These are phyloP conservation scores for Amphirosellinia nigrospora DNA, from an alignment of 495 filamentous ascomycete genomes.

Conservation along the genomic window DNA sequence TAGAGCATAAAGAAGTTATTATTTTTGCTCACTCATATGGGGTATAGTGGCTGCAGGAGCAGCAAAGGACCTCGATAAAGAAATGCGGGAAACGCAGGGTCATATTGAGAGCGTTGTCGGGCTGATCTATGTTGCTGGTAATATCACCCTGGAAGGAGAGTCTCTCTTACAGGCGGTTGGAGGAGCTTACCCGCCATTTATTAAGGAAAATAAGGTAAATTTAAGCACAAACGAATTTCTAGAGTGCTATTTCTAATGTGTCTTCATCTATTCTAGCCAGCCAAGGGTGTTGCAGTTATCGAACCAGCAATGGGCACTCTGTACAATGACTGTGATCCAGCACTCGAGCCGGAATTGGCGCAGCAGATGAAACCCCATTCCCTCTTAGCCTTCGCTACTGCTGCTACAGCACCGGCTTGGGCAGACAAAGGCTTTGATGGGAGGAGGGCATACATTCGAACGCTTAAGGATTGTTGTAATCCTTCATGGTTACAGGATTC, in stretches of 20 bases:
- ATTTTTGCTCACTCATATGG: conserved; percentile 22
- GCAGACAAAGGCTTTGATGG: neutral
- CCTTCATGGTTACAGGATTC: neutral
- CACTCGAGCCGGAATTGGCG: neutral
- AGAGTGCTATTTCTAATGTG: neutral
- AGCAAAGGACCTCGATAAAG: conserved; percentile 6
- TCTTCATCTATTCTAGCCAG: neutral
- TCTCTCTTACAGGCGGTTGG: neutral
- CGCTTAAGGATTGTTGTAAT: neutral
- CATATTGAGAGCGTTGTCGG: neutral
- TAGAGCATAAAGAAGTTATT: neutral
- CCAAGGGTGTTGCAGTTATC: neutral
- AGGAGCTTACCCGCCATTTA: conserved; percentile 8
- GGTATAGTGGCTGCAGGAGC: conserved; percentile 10
- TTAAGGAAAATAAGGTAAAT: conserved; percentile 11
- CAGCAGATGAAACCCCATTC: conserved; percentile 14
- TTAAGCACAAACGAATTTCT: too few relatives aligned
- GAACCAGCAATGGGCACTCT: conserved; percentile 12
- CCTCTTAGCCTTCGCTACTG: neutral
- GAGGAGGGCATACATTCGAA: neutral
- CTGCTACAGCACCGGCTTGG: conserved; percentile 13
- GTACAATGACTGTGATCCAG: neutral
- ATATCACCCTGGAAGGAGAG: conserved; percentile 9
- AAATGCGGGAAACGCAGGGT: neutral
- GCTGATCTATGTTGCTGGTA: conserved; percentile 14